phyloP scores from a whole-genome alignment of 2,329 filamentous ascomycete species.

The Fusarium sambucinum region DNA sequence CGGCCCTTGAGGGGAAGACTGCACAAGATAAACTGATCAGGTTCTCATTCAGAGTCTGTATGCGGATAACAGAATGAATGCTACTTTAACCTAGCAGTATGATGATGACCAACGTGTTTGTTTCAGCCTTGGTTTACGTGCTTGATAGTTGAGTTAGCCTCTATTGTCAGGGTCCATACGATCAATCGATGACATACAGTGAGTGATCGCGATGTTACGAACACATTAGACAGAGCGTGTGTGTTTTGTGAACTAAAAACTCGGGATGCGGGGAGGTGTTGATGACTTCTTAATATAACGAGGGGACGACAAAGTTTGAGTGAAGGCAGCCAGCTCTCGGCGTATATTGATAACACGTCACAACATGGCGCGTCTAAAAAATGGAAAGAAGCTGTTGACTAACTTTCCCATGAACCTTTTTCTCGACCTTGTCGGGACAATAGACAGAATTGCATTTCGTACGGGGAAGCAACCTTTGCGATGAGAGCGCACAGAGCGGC shows the following conservation, averaged over 20 bases:
- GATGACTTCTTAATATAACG: not conserved
- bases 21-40: not conserved
- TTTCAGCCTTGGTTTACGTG: constrained; percentile 31
- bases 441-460: not conserved
- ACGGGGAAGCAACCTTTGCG: not conserved
- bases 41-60: not conserved
- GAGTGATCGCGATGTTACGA: not conserved
- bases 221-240: not conserved
- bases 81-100: not conserved
- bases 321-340: not conserved
- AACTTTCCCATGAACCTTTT: not conserved
- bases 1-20: not conserved
- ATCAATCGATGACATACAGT: constrained; percentile 1
- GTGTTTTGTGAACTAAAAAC: not conserved
- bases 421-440: not conserved
- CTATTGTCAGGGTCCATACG: constrained; percentile 4
- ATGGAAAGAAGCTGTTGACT: not conserved
- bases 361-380: not conserved
- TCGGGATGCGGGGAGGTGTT: not conserved
- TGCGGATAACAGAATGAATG: not conserved
- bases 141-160: constrained; percentile 20
- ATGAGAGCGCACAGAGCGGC: constrained; percentile 8
- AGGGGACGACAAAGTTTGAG: constrained; percentile 3
- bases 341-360: not conserved
- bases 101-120: constrained; percentile 26